Percentiles rank a stretch among this genome's conserved stretches.
Evolutionary conservation across 176 grass and related monocot genomes (phyloP).

Genomic region (Pontederia crassipes): DNA sequence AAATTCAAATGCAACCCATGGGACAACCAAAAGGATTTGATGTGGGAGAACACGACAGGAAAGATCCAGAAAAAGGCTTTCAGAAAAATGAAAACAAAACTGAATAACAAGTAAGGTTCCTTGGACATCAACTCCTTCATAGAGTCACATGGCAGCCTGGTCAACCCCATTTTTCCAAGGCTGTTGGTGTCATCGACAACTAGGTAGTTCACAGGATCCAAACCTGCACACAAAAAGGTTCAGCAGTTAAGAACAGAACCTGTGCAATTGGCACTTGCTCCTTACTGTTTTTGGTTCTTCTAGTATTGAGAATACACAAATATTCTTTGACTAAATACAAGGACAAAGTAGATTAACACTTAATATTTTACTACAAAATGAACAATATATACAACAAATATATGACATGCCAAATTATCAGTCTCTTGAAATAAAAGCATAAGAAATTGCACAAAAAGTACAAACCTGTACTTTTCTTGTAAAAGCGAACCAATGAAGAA

Average conservation of each 20-base stretch:
- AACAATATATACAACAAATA: no score
- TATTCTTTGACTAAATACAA: slow-evolving; percentile 8
- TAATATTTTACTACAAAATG: no score
- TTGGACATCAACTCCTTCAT: slow-evolving; percentile 24
- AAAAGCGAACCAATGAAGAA: slow-evolving; percentile 46
- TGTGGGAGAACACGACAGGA: slow-evolving; percentile 20
- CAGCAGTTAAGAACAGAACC: slow-evolving; percentile 7
- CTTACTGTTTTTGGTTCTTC: no score
- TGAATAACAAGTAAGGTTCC: slow-evolving; percentile 35
- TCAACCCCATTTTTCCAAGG: slow-evolving; percentile 20
- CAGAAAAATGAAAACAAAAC: slow-evolving; percentile 42
- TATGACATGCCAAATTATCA: no score
- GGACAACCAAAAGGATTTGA: slow-evolving; percentile 41
- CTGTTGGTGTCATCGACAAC: slow-evolving; percentile 35
- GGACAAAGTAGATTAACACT: not conserved
- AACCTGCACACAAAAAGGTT: slow-evolving; percentile 23
- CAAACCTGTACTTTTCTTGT: slow-evolving; percentile 55
- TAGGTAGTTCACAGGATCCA: slow-evolving; percentile 44
- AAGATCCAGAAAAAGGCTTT: slow-evolving; percentile 15
- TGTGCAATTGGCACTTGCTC: not conserved
- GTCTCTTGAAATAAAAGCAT: not conserved
- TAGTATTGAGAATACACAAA: no score
- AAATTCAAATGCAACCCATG: slow-evolving; percentile 30
- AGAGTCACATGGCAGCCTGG: slow-evolving; percentile 12
- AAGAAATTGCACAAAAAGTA: not conserved